Conservation (phyloP, 2,329 filamentous ascomycete species). For the Epichloe gansuensis region DNA sequence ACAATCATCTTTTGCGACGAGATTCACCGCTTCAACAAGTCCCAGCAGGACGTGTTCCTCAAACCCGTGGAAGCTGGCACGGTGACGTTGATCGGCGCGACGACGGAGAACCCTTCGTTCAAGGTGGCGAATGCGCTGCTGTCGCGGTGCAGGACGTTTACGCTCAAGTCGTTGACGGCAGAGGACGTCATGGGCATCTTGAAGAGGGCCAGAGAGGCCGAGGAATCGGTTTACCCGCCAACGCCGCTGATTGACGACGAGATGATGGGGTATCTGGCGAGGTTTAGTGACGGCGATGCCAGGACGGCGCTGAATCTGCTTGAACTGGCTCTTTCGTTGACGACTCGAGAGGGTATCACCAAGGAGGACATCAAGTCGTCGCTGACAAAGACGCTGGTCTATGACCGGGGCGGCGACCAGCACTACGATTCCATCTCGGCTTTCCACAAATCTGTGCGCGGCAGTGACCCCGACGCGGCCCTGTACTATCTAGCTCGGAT, state of each 20-base stretch:
- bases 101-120: constrained; percentile 94
- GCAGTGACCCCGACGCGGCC: constrained; percentile 72
- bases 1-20: constrained; percentile 98
- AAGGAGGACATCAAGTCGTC: constrained; percentile 66
- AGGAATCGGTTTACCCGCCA: constrained; percentile 31
- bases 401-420: constrained; percentile 88
- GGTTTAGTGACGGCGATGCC: constrained; percentile 85
- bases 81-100: constrained; percentile 86
- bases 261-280: constrained; percentile 67
- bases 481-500: constrained; percentile 93
- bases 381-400: constrained; percentile 84
- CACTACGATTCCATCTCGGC: constrained; percentile 97
- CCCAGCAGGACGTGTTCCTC: constrained; percentile 89
- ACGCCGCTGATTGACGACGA: constrained; percentile 59
- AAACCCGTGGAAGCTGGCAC: constrained; percentile 84
- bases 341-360: constrained; percentile 46
- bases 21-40: constrained; percentile 82
- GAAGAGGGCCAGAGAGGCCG: constrained; percentile 54
- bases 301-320: constrained; percentile 85
- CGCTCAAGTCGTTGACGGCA: constrained; percentile 59
- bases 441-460: constrained; percentile 90
- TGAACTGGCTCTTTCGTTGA: constrained; percentile 71
- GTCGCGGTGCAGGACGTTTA: constrained; percentile 84
- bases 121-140: constrained; percentile 80
- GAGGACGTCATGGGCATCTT: constrained; percentile 64